Evolutionary conservation across 2,329 filamentous ascomycete species (phyloP).

Genomic region (Stachybotrys elegans): DNA sequence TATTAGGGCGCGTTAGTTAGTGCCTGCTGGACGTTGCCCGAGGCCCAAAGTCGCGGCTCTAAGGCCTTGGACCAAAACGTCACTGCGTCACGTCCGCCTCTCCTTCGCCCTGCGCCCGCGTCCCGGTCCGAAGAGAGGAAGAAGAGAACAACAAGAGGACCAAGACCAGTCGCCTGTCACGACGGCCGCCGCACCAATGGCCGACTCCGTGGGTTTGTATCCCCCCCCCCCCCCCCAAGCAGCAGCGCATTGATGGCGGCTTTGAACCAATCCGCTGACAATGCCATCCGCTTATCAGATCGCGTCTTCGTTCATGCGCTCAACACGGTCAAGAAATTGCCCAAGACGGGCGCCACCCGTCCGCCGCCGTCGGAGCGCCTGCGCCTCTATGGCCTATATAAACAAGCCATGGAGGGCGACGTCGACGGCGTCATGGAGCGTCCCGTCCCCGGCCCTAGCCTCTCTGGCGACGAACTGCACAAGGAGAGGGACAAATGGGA

Average conservation of each 20-base stretch:
- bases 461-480: constrained; percentile 48
- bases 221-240: background rate
- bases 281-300: constrained; percentile 50
- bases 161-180: background rate
- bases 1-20: too few species aligned
- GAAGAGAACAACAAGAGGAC: too few species aligned
- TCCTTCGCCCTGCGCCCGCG: too few species aligned
- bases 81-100: too few species aligned
- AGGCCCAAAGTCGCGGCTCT: too few species aligned
- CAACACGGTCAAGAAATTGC: constrained; percentile 97
- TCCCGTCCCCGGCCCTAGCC: constrained; percentile 49
- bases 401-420: constrained; percentile 98
- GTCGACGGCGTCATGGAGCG: constrained; percentile 91
- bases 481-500: constrained; percentile 74
- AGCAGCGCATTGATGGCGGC: background rate
- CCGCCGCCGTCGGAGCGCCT: constrained; percentile 82
- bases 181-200: constrained; percentile 11
- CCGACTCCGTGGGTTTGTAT: constrained; percentile 23
- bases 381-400: constrained; percentile 95
- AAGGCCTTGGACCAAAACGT: too few species aligned
- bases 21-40: too few species aligned
- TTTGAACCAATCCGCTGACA: background rate
- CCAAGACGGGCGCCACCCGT: constrained; percentile 83
- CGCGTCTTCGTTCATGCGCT: constrained; percentile 98
- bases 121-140: too few species aligned